Evolutionary conservation across 495 filamentous ascomycete genomes (phyloP), one percentile per base, ranked within the genome.

Genomic region (Xanthoparmelia taractica): DNA sequence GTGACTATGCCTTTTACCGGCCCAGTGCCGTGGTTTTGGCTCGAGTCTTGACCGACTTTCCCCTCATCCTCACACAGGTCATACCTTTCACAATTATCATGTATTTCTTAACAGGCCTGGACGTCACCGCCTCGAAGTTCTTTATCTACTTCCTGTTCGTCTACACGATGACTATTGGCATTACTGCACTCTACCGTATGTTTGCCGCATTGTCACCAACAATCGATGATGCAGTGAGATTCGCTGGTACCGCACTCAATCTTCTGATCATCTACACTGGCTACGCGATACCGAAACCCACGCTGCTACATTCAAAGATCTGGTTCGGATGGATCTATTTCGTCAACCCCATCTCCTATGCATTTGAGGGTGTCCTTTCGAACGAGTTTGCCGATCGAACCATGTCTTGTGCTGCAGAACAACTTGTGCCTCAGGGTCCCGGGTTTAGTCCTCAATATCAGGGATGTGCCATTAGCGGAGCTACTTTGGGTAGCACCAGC

Each of bases 321-420:
- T 96, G 91, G 91, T 86, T 92, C 63, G 78, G 78, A 7, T 92
- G 89, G 89, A 75, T 93, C 4, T 81, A 79, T 60, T 87, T 81
- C 73, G 79, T 93, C 60, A 86, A 92, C 65, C 91, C 91, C 0
- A 69, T 92, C 10, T 73, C 82, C 0, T 96, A 91, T 65, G 81
- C 82, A 0, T 91, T 90, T 61, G 87, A 91, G 63, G 84, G 80
- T 11, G 78, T 88, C 13, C 69, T 90, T 6, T 74, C 82, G 1
- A 88, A 84, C 63, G 89, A 94, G 66, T 87, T 91, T 63, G 73
- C 83, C 67, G 73, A 69, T 31, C 77, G 78, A 17, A 66, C 58
- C 33, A 83, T 91, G 82, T 65, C 81, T 38, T 91, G 88, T 69
- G 76, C 78, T 25, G 75, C 84, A 10, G 73, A 75, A 3, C 75